Evolutionary conservation across 1,139 yeast species (phyloP), one percentile per base, ranked within the genome.

Genomic region (Sugiyamaella japonica): DNA sequence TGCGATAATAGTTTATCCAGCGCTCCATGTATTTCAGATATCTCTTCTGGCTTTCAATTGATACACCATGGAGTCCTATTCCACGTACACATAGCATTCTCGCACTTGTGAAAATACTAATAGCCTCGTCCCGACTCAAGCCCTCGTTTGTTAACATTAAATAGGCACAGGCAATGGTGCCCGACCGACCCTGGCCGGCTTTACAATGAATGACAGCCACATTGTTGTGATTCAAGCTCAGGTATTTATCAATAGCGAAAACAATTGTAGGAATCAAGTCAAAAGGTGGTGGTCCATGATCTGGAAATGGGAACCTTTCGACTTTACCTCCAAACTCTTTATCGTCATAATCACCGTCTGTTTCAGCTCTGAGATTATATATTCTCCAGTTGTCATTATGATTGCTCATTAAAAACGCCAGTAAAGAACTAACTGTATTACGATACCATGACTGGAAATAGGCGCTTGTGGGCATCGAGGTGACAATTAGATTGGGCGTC

Each of bases 131-230:
- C 75, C 74, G 72, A 0, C 74, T 61, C 52, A 71, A 59, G 2
- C 66, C 71, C 40, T 68, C 61, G 2, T 34, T 34, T 50, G 70
- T 69, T 48, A 76, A 73, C 79, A 90, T 83, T 57, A 91, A 68
- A 64, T 83, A 86, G 0, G 91, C 89, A 62, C 90, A 82, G 2
- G 81, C 79, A 2, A 89, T 71, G 0, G 91, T 80, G 0, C 98
- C 98, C 0, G 96, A 84, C 34, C 98, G 73, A 0, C 98, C 98
- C 67, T 89, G 91, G 0, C 98, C 98, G 56, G 89, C 90, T 64
- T 87, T 85, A 66, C 98, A 93, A 66, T 93, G 98, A 8, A 91
- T 70, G 0, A 90, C 79, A 0, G 87, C 95, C 1, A 84, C 83
- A 59, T 80, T 78, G 0, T 67, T 56, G 0, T 66, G 52, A 36